Evolutionary conservation across 192 early-diverging fungal genomes (phyloP).

Genomic region (Coemansia sp.): DNA sequence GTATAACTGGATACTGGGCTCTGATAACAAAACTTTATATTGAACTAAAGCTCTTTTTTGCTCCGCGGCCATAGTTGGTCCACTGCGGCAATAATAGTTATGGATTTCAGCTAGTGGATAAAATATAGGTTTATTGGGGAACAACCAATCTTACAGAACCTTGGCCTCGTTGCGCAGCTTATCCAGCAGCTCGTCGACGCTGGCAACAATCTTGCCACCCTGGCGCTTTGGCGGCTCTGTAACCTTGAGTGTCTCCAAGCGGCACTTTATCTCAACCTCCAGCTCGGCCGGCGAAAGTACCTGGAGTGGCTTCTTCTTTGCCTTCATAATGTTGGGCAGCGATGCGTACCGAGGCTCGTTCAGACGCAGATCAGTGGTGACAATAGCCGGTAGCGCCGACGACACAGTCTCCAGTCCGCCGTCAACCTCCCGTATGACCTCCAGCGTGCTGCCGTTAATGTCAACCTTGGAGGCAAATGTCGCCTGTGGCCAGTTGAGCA

Average conservation of each 20-base stretch:
- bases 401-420: slow-evolving; percentile 93
- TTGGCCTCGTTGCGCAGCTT: slow-evolving; percentile 85
- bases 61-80: neutral
- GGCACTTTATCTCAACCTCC: slow-evolving; percentile 79
- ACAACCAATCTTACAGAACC: slow-evolving; percentile 57
- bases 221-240: slow-evolving; percentile 89
- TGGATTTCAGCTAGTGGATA: neutral
- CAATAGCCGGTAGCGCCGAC: slow-evolving; percentile 82
- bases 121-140: neutral
- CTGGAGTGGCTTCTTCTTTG: slow-evolving; percentile 95
- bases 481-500: slow-evolving; percentile 92
- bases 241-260: slow-evolving; percentile 86
- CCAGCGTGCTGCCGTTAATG: slow-evolving; percentile 64
- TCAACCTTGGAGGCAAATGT: slow-evolving; percentile 98
- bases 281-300: slow-evolving; percentile 77
- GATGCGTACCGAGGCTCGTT: slow-evolving; percentile 97
- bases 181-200: slow-evolving; percentile 88
- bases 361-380: slow-evolving; percentile 93
- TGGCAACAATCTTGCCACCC: slow-evolving; percentile 87
- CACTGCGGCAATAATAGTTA: neutral
- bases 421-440: slow-evolving; percentile 94
- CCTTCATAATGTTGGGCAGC: slow-evolving; percentile 94
- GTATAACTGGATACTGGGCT: neutral
- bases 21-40: neutral
- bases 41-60: neutral